Conservation (phyloP, 345 rosid genomes). For the Eucalyptus pumila region DNA sequence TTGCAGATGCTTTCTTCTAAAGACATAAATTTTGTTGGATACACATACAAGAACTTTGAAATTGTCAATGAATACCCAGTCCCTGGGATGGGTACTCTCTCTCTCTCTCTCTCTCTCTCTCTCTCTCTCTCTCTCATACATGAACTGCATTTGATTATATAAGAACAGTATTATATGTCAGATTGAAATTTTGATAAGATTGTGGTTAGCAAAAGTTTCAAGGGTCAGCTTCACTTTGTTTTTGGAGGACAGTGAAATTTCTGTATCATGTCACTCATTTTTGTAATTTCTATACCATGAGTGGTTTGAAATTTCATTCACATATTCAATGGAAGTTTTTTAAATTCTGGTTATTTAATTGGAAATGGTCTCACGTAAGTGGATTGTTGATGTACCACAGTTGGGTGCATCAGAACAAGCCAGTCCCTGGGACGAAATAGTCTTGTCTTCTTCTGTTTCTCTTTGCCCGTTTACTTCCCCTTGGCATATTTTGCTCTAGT, state of each 20-base stretch:
- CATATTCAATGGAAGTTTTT: background rate
- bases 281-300: background rate
- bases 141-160: background rate
- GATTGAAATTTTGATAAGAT: background rate
- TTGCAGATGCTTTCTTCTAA: constrained; percentile 74
- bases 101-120: background rate
- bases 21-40: constrained; percentile 69
- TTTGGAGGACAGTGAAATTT: background rate
- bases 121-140: background rate
- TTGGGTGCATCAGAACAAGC: background rate
- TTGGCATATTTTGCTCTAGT: background rate
- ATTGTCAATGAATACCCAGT: constrained; percentile 66
- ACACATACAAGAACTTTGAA: constrained; percentile 74
- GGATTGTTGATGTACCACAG: background rate
- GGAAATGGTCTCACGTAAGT: background rate
- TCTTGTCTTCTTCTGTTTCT: background rate
- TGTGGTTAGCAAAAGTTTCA: background rate
- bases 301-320: background rate
- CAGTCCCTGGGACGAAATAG: background rate
- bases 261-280: background rate
- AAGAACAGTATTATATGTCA: background rate
- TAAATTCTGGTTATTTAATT: background rate
- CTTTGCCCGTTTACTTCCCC: background rate
- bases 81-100: constrained; percentile 57
- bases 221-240: background rate